phyloP scores from a whole-genome alignment of 495 filamentous ascomycete species.

The Penicillium maclennaniae region DNA sequence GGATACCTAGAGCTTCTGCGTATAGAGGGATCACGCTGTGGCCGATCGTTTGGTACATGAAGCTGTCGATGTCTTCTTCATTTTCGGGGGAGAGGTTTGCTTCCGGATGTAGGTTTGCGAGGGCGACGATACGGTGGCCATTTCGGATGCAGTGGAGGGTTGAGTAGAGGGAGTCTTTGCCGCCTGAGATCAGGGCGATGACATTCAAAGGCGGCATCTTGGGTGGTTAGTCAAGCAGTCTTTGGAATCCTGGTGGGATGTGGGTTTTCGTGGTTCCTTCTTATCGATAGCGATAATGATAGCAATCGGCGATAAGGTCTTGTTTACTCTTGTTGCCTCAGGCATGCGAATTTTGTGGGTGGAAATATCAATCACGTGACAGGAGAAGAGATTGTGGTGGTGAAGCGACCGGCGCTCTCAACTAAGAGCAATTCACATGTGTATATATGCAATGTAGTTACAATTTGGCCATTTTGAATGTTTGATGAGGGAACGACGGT shows the following conservation, averaged over 20 bases:
- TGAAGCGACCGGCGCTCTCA: no score
- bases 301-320: not conserved
- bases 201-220: constrained; percentile 57
- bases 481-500: not conserved
- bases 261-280: constrained; percentile 5
- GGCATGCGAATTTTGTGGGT: no score
- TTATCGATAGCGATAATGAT: constrained; percentile 10
- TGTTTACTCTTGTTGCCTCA: not conserved
- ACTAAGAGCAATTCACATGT: no score
- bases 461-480: no score
- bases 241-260: not conserved
- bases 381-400: no score
- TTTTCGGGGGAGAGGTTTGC: not conserved
- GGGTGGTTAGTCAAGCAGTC: not conserved
- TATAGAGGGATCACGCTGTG: constrained; percentile 86
- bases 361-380: no score
- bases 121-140: constrained; percentile 79
- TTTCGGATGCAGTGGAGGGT: constrained; percentile 84
- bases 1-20: constrained; percentile 67
- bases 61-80: constrained; percentile 77
- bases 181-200: constrained; percentile 89
- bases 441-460: no score
- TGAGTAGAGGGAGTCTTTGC: constrained; percentile 94
- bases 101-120: constrained; percentile 80
- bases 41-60: constrained; percentile 99